These are phyloP conservation scores for Fusarium austroafricanum DNA, from an alignment of 2,329 filamentous ascomycete species.

Conservation along the genomic window DNA sequence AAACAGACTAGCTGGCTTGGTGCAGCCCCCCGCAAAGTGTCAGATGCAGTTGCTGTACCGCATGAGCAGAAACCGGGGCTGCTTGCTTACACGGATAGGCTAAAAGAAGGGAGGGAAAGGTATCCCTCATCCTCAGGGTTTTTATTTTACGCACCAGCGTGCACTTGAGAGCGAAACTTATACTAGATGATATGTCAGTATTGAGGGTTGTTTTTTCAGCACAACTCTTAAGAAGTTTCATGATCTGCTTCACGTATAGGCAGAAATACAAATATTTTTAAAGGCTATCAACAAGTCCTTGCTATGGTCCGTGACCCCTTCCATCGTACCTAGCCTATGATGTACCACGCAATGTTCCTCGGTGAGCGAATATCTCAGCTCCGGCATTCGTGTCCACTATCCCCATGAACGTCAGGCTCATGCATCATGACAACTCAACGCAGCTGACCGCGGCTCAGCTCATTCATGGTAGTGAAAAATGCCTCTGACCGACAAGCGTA, in stretches of 20 bases:
- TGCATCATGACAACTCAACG: slow-evolving; percentile 19
- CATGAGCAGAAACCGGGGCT: slow-evolving; percentile 34
- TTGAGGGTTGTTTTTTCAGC: neutral
- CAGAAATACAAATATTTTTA: slow-evolving; percentile 11
- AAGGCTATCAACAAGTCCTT: neutral
- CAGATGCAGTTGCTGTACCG: slow-evolving; percentile 40
- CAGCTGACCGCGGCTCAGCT: slow-evolving; percentile 9
- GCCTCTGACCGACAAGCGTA: neutral
- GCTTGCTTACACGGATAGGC: slow-evolving; percentile 34
- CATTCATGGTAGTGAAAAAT: slow-evolving; percentile 2
- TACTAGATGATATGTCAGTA: neutral
- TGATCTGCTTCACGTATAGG: slow-evolving; percentile 2
- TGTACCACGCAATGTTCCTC: neutral
- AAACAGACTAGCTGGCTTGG: slow-evolving; percentile 19
- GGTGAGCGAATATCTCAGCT: neutral
- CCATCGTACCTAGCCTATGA: neutral
- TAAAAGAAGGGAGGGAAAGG: slow-evolving; percentile 31
- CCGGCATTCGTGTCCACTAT: neutral
- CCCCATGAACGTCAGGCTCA: neutral
- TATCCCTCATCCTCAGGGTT: slow-evolving; percentile 21
- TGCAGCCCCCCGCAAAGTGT: slow-evolving; percentile 42
- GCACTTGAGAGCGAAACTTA: slow-evolving; percentile 1
- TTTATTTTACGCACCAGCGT: slow-evolving; percentile 1
- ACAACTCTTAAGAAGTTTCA: neutral
- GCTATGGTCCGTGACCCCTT: neutral